These are phyloP conservation scores for Mycosphaerella sp. DNA, from an alignment of 2,329 filamentous ascomycete genomes.

Conservation along the genomic window DNA sequence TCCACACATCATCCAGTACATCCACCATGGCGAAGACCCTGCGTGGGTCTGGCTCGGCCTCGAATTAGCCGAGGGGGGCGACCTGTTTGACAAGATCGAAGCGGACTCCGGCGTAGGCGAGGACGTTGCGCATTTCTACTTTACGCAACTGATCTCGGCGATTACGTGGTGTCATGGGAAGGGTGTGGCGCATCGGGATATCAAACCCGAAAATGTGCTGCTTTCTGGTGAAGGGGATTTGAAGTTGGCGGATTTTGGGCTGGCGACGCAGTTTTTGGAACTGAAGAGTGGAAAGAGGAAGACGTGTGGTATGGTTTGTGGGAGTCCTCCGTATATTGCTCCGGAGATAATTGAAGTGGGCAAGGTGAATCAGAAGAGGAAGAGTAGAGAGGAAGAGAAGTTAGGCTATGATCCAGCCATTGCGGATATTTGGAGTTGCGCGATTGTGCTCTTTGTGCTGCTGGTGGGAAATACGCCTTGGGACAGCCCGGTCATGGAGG, in stretches of 20 bases:
- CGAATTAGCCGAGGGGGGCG: slow-evolving; percentile 91
- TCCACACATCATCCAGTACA: slow-evolving; percentile 89
- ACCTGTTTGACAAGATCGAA: slow-evolving; percentile 99
- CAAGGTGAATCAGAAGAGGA: slow-evolving; percentile 41
- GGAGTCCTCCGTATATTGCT: slow-evolving; percentile 93
- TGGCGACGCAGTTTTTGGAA: slow-evolving; percentile 89
- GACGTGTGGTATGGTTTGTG: slow-evolving; percentile 81
- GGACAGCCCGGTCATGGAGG: slow-evolving; percentile 74
- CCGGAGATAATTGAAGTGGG: slow-evolving; percentile 69
- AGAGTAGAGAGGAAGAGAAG: slow-evolving; percentile 43
- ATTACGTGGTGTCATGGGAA: slow-evolving; percentile 95
- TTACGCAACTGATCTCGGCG: slow-evolving; percentile 81
- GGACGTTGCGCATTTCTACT: slow-evolving; percentile 95
- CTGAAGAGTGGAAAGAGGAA: slow-evolving; percentile 67
- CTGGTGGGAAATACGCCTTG: slow-evolving; percentile 95
- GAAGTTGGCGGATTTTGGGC: slow-evolving; percentile 94
- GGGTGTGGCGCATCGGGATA: slow-evolving; percentile 77
- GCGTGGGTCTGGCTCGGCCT: slow-evolving; percentile 97
- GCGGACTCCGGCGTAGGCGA: slow-evolving; percentile 91
- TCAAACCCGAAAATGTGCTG: slow-evolving; percentile 84
- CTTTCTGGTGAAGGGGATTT: slow-evolving; percentile 76
- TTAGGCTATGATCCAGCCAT: slow-evolving; percentile 68
- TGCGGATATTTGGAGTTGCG: slow-evolving; percentile 94
- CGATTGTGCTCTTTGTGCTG: slow-evolving; percentile 94
- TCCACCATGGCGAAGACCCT: slow-evolving; percentile 75